phyloP scores from a whole-genome alignment of 768 basidiomycete genomes.

The Tubosaeta sp. region DNA sequence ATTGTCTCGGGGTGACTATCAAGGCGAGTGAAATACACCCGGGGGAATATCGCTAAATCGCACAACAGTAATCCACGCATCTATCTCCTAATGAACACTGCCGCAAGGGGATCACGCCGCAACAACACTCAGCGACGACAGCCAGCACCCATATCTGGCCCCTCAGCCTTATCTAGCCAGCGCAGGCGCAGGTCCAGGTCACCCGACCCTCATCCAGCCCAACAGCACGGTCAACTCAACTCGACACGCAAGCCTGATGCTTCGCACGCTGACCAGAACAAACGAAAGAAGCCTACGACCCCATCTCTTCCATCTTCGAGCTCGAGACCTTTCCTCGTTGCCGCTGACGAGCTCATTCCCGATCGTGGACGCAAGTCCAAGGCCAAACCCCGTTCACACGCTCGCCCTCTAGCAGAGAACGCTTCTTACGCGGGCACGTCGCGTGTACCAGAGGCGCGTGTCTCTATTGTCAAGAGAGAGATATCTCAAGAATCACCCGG shows the following conservation, averaged over 20 bases:
- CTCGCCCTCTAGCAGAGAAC: slow-evolving; percentile 22
- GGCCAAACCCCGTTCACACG: slow-evolving; percentile 23
- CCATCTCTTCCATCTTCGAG: slow-evolving; percentile 9
- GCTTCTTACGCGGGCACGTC: slow-evolving; percentile 8
- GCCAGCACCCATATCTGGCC: slow-evolving; percentile 11
- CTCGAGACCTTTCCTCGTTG: slow-evolving; percentile 26
- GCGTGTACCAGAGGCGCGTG: slow-evolving; percentile 6
- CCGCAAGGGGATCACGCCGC: slow-evolving; percentile 25
- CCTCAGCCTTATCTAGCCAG: slow-evolving; percentile 14
- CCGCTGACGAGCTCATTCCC: slow-evolving; percentile 24
- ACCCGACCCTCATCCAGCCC: slow-evolving; percentile 25
- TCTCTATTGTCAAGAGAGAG: slow-evolving; percentile 23
- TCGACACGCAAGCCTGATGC: slow-evolving; percentile 18
- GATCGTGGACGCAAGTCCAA: slow-evolving; percentile 33
- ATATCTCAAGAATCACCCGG: slow-evolving; percentile 32
- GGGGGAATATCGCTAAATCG: neutral
- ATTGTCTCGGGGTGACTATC: neutral
- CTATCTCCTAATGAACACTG: slow-evolving; percentile 19
- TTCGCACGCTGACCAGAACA: slow-evolving; percentile 21
- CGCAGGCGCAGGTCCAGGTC: slow-evolving; percentile 35
- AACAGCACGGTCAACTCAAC: slow-evolving; percentile 12
- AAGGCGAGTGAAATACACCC: slow-evolving; percentile 3
- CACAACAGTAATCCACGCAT: neutral
- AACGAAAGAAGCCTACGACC: slow-evolving; percentile 28
- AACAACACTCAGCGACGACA: slow-evolving; percentile 24